Evolutionary conservation across 2,329 filamentous ascomycete genomes (phyloP).

Genomic region (Paraconiothyrium sp.): DNA sequence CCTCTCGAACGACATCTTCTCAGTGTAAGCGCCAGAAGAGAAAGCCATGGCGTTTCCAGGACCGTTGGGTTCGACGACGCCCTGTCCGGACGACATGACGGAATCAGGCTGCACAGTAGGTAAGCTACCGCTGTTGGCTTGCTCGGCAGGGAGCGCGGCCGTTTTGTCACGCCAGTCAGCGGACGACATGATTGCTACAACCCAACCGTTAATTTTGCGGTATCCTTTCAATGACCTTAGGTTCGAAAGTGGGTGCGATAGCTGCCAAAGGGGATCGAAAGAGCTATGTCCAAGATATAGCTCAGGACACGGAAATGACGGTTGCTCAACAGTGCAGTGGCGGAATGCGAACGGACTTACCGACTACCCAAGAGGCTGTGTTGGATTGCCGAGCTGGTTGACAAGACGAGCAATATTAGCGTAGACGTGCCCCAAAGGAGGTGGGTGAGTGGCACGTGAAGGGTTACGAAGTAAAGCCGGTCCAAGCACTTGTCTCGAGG

Average conservation of each 20-base stretch:
- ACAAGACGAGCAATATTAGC: background rate
- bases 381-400: background rate
- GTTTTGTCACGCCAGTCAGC: background rate
- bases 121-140: background rate
- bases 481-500: background rate
- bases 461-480: background rate
- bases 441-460: background rate
- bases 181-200: background rate
- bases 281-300: background rate
- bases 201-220: background rate
- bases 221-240: background rate
- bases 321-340: background rate
- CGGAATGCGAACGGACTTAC: background rate
- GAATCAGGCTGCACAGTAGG: background rate
- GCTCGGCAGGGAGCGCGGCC: background rate
- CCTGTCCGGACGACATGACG: background rate
- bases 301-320: background rate
- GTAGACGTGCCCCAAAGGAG: background rate
- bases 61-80: background rate
- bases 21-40: background rate
- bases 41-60: background rate
- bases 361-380: background rate
- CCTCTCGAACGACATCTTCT: background rate
- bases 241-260: background rate
- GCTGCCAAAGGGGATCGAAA: background rate